Base-by-base conservation (phyloP, 371 early-diverging fungal genomes). In the Rhizomucor pusillus region DNA sequence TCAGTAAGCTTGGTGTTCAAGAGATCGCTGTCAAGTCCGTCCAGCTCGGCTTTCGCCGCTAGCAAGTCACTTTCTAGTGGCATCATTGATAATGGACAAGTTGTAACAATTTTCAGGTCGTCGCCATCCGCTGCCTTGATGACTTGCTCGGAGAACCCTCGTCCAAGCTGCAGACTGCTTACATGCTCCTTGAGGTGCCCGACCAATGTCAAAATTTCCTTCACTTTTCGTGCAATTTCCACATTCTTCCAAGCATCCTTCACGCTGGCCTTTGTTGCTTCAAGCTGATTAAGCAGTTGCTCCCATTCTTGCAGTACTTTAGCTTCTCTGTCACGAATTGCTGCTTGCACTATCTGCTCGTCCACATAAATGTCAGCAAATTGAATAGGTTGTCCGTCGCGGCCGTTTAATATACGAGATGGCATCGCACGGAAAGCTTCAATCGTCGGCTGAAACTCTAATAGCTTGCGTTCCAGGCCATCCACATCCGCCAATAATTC, bases 171-270 rank as follows among this genome's bases (percentile, higher is more conserved):
- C 24, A 79, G 61, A 13, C 60, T 63, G 25, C 49, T 59, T 7
- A 62, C 72, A 14, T 73, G 63, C 7, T 77, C 72, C 40, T 71
- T 77, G 35, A 73, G 63, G 24, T 74, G 72, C 22, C 73, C 73
- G 11, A 78, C 66, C 16, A 72, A 65, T n/a, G 52, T 59, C 9
- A 74, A 40, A 13, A 77, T 77, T 0, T 71, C 65, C 53, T 81
- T 81, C 23, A 75, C 63, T 33, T 72, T 67, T n/a, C 73, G 64
- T 1, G 73, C 71, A 50, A 77, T 69, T 18, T 72, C 74, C 4
- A 69, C 71, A 5, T 53, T 62, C 22, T 65, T 64, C 12, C 65
- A 54, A 0, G 79, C 67, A 0, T 52, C 57, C 24, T 75, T 66
- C 0, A 79, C 34, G 5, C 56, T 50, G 4, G 22, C 40, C 9